Evolutionary conservation across 2,329 filamentous ascomycete genomes (phyloP).

Genomic region (Thelonectria rubi): DNA sequence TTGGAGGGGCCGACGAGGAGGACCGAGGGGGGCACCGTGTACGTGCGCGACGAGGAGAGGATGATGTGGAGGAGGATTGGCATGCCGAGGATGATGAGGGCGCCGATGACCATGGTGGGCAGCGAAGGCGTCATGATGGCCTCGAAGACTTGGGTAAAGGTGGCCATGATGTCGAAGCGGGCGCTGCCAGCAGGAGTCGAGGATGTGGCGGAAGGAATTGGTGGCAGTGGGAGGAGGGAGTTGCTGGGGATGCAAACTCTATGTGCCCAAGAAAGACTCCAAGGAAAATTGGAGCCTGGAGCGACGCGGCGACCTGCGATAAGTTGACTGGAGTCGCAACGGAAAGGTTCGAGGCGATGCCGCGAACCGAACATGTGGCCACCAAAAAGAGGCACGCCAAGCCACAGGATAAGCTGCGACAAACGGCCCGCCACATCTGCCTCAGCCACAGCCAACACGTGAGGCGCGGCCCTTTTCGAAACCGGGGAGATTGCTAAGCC

Average conservation of each 20-base stretch:
- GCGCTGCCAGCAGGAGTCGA: conserved; percentile 28
- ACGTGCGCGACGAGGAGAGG: conserved; percentile 72
- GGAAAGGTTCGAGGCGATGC: conserved; percentile 15
- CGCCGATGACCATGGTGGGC: conserved; percentile 71
- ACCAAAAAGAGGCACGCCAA: conserved; percentile 5
- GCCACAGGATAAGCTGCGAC: background rate
- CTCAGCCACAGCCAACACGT: conserved; percentile 10
- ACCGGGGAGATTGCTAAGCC: conserved; percentile 28
- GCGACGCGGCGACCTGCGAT: conserved; percentile 5
- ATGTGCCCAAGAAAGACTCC: background rate
- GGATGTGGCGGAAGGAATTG: background rate
- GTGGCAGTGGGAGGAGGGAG: background rate
- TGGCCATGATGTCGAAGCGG: conserved; percentile 47
- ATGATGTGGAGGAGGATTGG: conserved; percentile 82
- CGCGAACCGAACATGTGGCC: conserved; percentile 23
- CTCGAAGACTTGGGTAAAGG: conserved; percentile 56
- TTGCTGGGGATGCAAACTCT: background rate
- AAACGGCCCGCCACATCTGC: conserved; percentile 1
- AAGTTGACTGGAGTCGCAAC: background rate
- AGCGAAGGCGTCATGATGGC: conserved; percentile 67
- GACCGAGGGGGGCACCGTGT: conserved; percentile 77
- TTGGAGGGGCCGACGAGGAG: conserved; percentile 83
- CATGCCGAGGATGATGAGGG: conserved; percentile 74
- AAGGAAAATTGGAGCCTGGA: background rate
- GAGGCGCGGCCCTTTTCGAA: conserved; percentile 1